Conservation (phyloP, 148 eudicot species). For the Rhododendron kiyosumense region DNA sequence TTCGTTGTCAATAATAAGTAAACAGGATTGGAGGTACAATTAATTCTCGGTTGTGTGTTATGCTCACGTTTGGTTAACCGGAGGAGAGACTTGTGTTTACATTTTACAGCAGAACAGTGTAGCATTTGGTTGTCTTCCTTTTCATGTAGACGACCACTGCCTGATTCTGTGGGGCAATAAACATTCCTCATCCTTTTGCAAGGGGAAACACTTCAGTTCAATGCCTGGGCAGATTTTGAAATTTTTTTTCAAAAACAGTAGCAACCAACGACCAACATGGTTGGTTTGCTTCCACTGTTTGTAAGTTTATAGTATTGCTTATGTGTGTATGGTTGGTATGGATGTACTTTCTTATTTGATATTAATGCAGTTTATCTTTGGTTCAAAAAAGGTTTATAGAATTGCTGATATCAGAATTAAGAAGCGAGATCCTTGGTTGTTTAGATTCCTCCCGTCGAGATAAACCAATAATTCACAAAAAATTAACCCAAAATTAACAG, state of each 20-base stretch:
- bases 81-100: too few relatives aligned
- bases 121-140: not conserved
- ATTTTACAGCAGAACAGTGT: not conserved
- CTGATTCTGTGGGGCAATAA: not conserved
- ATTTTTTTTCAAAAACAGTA: too few relatives aligned
- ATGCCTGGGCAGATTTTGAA: not conserved
- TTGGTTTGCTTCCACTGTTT: not conserved
- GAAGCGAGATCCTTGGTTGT: too few relatives aligned
- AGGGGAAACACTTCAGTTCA: not conserved
- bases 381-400: too few relatives aligned
- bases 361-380: too few relatives aligned
- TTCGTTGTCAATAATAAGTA: not conserved
- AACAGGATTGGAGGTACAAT: not conserved
- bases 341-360: too few relatives aligned
- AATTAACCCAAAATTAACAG: too few relatives aligned
- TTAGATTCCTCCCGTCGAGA: too few relatives aligned
- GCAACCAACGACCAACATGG: not conserved
- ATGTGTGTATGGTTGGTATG: too few relatives aligned
- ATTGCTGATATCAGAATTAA: not conserved
- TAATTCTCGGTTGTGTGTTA: not conserved
- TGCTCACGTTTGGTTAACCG: too few relatives aligned
- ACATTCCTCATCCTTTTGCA: not conserved
- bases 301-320: not conserved
- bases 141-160: not conserved
- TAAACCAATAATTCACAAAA: too few relatives aligned